Base-by-base conservation (phyloP, 2,329 filamentous ascomycete genomes). In the Pezicula neosporulosa region DNA sequence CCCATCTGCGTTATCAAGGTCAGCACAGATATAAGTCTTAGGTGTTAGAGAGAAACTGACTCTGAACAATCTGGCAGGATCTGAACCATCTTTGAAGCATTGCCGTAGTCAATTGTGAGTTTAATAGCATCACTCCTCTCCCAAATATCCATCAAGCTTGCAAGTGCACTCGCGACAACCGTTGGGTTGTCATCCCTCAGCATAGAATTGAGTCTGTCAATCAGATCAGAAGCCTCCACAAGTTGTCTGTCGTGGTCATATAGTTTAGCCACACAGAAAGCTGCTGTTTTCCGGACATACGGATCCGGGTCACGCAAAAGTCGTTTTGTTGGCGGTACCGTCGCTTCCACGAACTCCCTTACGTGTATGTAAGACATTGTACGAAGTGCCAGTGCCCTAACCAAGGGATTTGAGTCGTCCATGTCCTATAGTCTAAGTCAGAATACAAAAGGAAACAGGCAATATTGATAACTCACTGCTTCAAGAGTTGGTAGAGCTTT, bases 351-450 rank as follows among this genome's bases (percentile, higher is more conserved):
- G 66, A 95, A 99, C 68, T 99, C 92, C 60, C 88, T 85, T 43
- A 99, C 94, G 68, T 99, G 93, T 58, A 99, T 87, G 68, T 99
- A 99, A 12, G 94, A 97, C 75, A 99, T 94, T 50, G 94, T 99
- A 55, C 94, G 87, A 36, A 99, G 76, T 16, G 94, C 90, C 28
- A 99, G 81, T 5, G 94, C 94, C 66, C 94, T 86, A 39, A 97
- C 92, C 1, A 99, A 77, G 1, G 94, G 94, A 65, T 96, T 99
- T 33, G 81, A 78, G 66, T 97, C 93, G 68, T 93, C 87, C 86
- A 97, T 91, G 68, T 99, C 94, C 86, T 95, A 57, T 48, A 16
- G 28, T 36, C 44, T 21, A 46, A 15, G 52, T 53, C 33, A 45
- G 33, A 51, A 48, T 24, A 9, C 13, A 13, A 24, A 19, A 30